A percentile compares a stretch with the other conserved stretches of the same genome.
phyloP scores from a whole-genome alignment of 169 alveolate species.

The Plasmodium malariae region DNA sequence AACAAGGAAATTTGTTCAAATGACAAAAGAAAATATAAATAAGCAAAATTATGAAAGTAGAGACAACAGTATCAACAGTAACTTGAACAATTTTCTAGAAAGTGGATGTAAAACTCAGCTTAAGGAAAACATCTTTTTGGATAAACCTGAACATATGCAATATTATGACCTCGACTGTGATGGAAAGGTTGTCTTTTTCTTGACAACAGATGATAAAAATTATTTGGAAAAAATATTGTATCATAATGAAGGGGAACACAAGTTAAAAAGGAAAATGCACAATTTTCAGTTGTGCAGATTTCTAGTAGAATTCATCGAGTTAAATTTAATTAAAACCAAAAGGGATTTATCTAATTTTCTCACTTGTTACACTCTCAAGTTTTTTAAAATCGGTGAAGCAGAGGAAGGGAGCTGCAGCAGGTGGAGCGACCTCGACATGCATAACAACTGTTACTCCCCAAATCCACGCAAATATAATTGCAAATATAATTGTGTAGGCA shows the following conservation, averaged over 20 bases:
- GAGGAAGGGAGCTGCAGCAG: neutral
- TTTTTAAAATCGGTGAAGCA: slow-evolving; percentile 18
- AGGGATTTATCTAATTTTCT: slow-evolving; percentile 28
- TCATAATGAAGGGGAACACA: neutral
- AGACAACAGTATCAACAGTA: too few relatives aligned
- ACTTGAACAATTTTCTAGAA: too few relatives aligned
- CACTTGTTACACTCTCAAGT: slow-evolving; percentile 23
- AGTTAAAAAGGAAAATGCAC: slow-evolving; percentile 6
- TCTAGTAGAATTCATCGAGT: slow-evolving; percentile 33
- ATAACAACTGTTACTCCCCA: too few relatives aligned
- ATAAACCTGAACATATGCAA: neutral
- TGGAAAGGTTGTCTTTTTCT: slow-evolving; percentile 55
- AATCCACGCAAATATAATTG: too few relatives aligned
- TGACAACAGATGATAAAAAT: neutral
- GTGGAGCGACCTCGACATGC: neutral
- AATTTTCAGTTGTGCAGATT: slow-evolving; percentile 47
- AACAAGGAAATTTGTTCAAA: neutral
- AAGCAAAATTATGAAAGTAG: neutral
- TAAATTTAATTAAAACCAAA: slow-evolving; percentile 56
- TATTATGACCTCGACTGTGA: slow-evolving; percentile 63
- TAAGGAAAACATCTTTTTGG: neutral
- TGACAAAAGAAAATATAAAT: neutral
- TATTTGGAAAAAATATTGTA: slow-evolving; percentile 24
- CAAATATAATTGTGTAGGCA: too few relatives aligned
- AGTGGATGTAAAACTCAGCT: too few relatives aligned